Evolutionary conservation across 2,329 filamentous ascomycete genomes (phyloP).

Genomic region (Aschersonia sp.): DNA sequence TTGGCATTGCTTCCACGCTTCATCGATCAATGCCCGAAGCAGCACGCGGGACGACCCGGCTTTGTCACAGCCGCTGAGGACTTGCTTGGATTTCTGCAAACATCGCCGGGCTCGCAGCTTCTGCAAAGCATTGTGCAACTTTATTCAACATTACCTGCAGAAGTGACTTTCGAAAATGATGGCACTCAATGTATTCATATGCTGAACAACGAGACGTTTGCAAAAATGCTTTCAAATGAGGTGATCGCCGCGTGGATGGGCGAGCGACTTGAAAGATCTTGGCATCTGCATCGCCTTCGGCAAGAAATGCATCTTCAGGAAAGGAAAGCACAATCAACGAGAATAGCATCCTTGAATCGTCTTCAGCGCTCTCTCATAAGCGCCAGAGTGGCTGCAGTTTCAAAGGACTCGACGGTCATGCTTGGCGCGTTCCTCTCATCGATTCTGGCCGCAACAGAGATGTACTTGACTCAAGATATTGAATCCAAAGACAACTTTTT

Average conservation of each 20-base stretch:
- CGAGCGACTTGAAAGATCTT: conserved; percentile 34
- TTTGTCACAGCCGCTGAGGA: conserved; percentile 9
- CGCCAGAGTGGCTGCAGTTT: conserved; percentile 36
- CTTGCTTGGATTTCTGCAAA: conserved; percentile 17
- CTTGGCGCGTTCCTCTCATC: conserved; percentile 35
- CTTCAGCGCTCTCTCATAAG: conserved; percentile 45
- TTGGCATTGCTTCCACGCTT: conserved; percentile 22
- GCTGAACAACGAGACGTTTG: conserved; percentile 40
- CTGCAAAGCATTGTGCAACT: conserved; percentile 19
- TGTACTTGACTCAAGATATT: conserved; percentile 24
- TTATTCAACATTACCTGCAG: conserved; percentile 17
- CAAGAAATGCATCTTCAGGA: conserved; percentile 23
- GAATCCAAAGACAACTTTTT: conserved; percentile 6
- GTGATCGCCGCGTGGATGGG: conserved; percentile 32
- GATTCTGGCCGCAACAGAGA: conserved; percentile 24
- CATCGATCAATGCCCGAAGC: conserved; percentile 9
- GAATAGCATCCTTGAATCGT: conserved; percentile 40
- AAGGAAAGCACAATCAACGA: conserved; percentile 26
- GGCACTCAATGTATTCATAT: conserved; percentile 40
- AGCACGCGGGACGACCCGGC: neutral
- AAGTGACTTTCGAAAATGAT: conserved; percentile 14
- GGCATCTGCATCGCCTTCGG: conserved; percentile 27
- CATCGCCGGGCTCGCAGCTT: conserved; percentile 13
- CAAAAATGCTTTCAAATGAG: conserved; percentile 25
- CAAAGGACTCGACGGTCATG: conserved; percentile 45